Conservation (phyloP, 2,329 filamentous ascomycete species). For the Scopulariopsis brevicaulis region DNA sequence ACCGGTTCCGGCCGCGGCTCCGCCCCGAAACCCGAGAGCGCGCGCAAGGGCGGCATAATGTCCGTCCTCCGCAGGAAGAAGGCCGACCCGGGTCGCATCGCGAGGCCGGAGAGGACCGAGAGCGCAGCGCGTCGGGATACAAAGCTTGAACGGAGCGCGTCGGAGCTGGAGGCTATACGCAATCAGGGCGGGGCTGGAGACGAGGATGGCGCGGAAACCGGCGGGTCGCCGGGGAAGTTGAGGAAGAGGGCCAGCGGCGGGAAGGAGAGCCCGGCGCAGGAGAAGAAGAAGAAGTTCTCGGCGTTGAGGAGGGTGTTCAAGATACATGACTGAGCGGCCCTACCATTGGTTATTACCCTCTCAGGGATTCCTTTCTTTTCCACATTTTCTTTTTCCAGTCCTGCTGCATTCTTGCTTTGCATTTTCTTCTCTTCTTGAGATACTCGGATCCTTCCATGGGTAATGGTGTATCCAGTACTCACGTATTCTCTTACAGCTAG, state of each 20-base stretch:
- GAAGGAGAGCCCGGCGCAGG: conserved; percentile 11
- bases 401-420: not conserved
- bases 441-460: not conserved
- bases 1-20: conserved; percentile 29
- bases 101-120: conserved; percentile 38
- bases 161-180: conserved; percentile 36
- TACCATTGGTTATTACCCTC: not conserved
- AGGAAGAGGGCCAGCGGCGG: not conserved
- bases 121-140: conserved; percentile 52
- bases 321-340: conserved; percentile 25
- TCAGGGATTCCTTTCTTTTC: not conserved
- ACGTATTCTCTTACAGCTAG: too few species aligned
- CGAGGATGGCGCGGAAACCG: not conserved
- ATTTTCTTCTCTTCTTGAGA: not conserved
- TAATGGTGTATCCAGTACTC: too few species aligned
- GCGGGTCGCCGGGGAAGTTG: not conserved
- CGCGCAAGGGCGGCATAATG: conserved; percentile 27
- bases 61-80: conserved; percentile 53
- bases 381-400: not conserved
- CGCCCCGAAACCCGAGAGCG: not conserved
- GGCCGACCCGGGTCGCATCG: conserved; percentile 36
- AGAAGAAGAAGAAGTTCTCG: conserved; percentile 55
- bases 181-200: not conserved
- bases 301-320: conserved; percentile 54
- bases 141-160: conserved; percentile 44